Base-by-base conservation (phyloP, 192 early-diverging fungal species). In the Coemansia reversa region DNA sequence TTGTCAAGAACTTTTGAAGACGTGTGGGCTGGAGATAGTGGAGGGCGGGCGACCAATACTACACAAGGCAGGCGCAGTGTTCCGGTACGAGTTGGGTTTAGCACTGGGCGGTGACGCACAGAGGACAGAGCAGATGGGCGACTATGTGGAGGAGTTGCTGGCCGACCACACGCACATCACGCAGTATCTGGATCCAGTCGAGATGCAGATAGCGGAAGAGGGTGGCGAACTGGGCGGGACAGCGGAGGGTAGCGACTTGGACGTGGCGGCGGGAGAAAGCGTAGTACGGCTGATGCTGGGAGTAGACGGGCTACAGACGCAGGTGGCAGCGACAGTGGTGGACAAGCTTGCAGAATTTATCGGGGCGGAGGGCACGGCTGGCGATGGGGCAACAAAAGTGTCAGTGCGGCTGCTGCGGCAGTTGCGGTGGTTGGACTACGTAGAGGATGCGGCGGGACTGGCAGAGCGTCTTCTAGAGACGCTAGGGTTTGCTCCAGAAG, bases 361-460 rank as follows among this genome's bases (percentile, higher is more conserved):
- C 27, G 72, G 77, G 59, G 76, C 79, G 25, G 83, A 80, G 5
- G 72, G 76, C 65, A 7, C 33, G 6, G 33, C 11, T 0, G 75
- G 50, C 20, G 33, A 59, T 4, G 35, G 45, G 8, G 61, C 23
- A 60, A 87, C 83, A 9, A 81, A 81, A 42, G 70, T 79, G 7
- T 83, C 85, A 19, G 81, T 85, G 18, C 67, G 88, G 45, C 84
- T 92, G 24, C 55, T 93, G 23, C 87, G 90, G 18, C 91, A 93
- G 64, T 56, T 93, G 53, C 81, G 87, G 60, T 91, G 89, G 89
- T 71, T 93, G 32, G 88, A 90, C 70, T 85, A 91, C 50, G 81
- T 91, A 24, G 80, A 86, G 0, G 81, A 90, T 39, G 86, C 91
- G 1, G 69, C 72, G 3, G 59, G 64, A 22, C 72, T 93, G 50